Evolutionary conservation across 108 stramenopile genomes (phyloP), one percentile per base, ranked within the genome.

Genomic region (Pseudonitzschia pungens): DNA sequence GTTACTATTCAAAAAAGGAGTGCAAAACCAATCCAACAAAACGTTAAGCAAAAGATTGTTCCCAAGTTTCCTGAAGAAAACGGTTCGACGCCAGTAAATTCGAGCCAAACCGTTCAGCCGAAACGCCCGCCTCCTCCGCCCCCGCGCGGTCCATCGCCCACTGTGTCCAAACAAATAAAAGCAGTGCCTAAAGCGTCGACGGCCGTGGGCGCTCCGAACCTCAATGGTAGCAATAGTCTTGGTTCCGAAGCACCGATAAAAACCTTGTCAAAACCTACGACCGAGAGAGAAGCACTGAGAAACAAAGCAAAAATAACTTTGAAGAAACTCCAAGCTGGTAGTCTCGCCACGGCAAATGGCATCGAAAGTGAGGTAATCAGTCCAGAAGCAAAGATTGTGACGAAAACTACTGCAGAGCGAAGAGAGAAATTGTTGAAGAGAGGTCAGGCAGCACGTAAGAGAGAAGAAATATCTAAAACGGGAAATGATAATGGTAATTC

Each of bases 51-150:
- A n/a, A n/a, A n/a, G n/a, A n/a, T n/a, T n/a, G n/a, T n/a, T n/a
- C n/a, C n/a, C n/a, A n/a, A n/a, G n/a, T n/a, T n/a, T 11, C 63
- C 20, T 29, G 41, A 41, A 16, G 42, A 43, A 43, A 43, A 43
- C 11, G 42, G 11, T 43, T 43, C 42, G 42, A 43, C 42, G 9
- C 63, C 63, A 67, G 15, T 42, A 44, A 22, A 24, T 26, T 11
- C 4, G 4, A 40, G 60, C 27, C 65, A 44, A 67, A 44, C 12
- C 43, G 15, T 41, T 24, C 65, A 50, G 27, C 42, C 21, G 36
- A 41, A 33, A 44, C 65, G 65, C 29, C 54, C 55, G 32, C 36
- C 57, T 10, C 70, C 70, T 18, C 70, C 54, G 9, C 55, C 54
- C n/a, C 70, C 70, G 24, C 70, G 54, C 2, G 43, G 36, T 41